These are phyloP conservation scores for Calycina marina DNA, from an alignment of 2,329 filamentous ascomycete genomes.

Conservation along the genomic window DNA sequence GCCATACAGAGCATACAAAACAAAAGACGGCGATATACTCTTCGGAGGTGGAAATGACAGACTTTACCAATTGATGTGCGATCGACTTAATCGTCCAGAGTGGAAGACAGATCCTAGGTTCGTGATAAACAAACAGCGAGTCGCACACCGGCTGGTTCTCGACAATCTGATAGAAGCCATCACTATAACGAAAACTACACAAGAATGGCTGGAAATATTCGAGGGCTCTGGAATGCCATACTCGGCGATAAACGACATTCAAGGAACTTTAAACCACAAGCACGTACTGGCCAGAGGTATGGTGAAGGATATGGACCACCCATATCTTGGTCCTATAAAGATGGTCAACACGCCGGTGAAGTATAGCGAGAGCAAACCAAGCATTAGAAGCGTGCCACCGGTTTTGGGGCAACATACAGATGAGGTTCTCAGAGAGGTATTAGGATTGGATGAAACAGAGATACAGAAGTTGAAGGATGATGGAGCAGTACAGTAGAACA, in stretches of 20 bases:
- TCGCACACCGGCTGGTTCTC: slow-evolving; percentile 59
- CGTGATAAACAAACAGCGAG: slow-evolving; percentile 44
- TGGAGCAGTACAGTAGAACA: slow-evolving; percentile 59
- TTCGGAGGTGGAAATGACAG: slow-evolving; percentile 61
- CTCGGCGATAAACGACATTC: slow-evolving; percentile 86
- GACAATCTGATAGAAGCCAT: slow-evolving; percentile 66
- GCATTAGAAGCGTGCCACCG: slow-evolving; percentile 65
- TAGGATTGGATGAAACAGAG: slow-evolving; percentile 43
- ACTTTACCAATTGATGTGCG: slow-evolving; percentile 50
- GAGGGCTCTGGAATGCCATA: slow-evolving; percentile 92
- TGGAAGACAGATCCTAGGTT: slow-evolving; percentile 47
- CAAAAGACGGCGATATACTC: slow-evolving; percentile 54
- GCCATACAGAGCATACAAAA: slow-evolving; percentile 76
- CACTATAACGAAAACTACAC: slow-evolving; percentile 63
- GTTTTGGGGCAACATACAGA: slow-evolving; percentile 78
- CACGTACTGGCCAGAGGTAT: slow-evolving; percentile 78
- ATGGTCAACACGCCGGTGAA: slow-evolving; percentile 92
- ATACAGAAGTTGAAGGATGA: slow-evolving; percentile 48
- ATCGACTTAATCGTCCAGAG: slow-evolving; percentile 40
- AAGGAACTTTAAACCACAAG: slow-evolving; percentile 66
- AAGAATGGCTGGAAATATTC: slow-evolving; percentile 74
- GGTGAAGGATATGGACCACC: slow-evolving; percentile 79
- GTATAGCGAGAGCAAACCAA: slow-evolving; percentile 69
- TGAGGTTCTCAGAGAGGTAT: slow-evolving; percentile 51
- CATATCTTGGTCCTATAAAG: slow-evolving; percentile 69